Percentiles rank a stretch among this genome's conserved stretches.
phyloP scores from a whole-genome alignment of 2,329 filamentous ascomycete genomes.

The Fusarium mundagurra region DNA sequence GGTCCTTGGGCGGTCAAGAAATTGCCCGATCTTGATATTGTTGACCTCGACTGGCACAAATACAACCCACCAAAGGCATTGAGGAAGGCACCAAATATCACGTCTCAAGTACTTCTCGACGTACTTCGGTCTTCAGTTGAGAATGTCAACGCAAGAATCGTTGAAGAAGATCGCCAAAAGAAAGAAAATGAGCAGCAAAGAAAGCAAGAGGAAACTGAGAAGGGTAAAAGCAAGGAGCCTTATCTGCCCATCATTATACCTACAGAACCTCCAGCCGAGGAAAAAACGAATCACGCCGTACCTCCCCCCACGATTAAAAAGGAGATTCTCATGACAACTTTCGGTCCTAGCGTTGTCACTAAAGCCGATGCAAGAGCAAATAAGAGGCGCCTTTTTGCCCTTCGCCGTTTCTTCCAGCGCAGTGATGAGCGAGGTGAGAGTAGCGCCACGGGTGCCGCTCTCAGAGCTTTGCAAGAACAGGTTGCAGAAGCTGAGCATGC shows the following conservation, averaged over 20 bases:
- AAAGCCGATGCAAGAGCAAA: conserved; percentile 31
- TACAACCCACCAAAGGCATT: conserved; percentile 59
- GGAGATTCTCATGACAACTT: conserved; percentile 14
- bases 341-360: not conserved
- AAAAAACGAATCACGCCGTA: not conserved
- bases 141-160: conserved; percentile 53
- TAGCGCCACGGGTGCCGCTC: conserved; percentile 47
- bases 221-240: conserved; percentile 49
- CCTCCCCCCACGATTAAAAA: conserved; percentile 4
- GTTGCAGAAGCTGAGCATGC: conserved; percentile 18
- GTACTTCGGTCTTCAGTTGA: conserved; percentile 58
- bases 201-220: conserved; percentile 37
- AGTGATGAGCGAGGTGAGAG: conserved; percentile 52
- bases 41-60: conserved; percentile 55
- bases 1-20: conserved; percentile 37
- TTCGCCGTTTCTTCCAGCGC: conserved; percentile 52
- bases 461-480: conserved; percentile 42
- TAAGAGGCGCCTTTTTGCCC: conserved; percentile 47
- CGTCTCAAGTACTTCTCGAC: conserved; percentile 53
- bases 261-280: conserved; percentile 2
- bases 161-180: conserved; percentile 43
- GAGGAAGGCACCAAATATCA: conserved; percentile 49
- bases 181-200: conserved; percentile 44
- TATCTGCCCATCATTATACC: conserved; percentile 50
- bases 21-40: conserved; percentile 38